Evolutionary conservation across 352 stramenopile species (phyloP), one percentile per base, ranked within the genome.

Genomic region (Saprolegnia diclina): DNA sequence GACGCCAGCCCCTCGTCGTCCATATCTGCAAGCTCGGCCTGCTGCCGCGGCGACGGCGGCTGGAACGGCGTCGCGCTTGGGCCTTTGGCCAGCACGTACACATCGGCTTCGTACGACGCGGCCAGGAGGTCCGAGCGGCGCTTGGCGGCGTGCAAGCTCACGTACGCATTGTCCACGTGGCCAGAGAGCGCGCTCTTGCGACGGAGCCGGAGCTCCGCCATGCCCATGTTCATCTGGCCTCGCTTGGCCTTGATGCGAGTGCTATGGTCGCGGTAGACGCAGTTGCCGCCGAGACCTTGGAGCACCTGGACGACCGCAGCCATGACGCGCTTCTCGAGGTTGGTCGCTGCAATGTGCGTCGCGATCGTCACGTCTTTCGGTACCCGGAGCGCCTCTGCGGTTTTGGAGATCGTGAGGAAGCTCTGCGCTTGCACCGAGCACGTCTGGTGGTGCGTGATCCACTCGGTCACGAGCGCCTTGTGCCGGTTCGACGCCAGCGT

Each of bases 301-400:
- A 67, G 37, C 32, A 69, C 63, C 37, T 69, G 63, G 1, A 69
- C 53, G 3, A 69, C 63, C 9, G 63, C 63, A 1, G 45, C 63
- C 45, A 69, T 62, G 3, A 52, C 63, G 10, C 63, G 63, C 53
- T 69, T 69, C 38, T 69, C 63, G 7, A 69, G 22, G 63, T 69
- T 69, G 19, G 63, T 61, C 37, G 63, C 48, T 0, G 50, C 45
- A 6, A 69, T 52, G 29, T 57, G 24, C 63, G 48, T 35, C 4
- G 54, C 42, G 13, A 45, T 21, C 13, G 21, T 1, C 5, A 57
- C 63, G 45, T 69, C 63, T 40, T 69, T 69, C 21, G 45, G 37
- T 5, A 69, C 14, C 29, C 63, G 45, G 21, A 69, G 53, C 18
- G 63, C 37, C 40, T 69, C 45, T 16, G 63, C 63, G 19, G 53